Evolutionary conservation across 129 eudicot genomes (phyloP), one percentile per base, ranked within the genome.

Genomic region (Flaveria brownii): DNA sequence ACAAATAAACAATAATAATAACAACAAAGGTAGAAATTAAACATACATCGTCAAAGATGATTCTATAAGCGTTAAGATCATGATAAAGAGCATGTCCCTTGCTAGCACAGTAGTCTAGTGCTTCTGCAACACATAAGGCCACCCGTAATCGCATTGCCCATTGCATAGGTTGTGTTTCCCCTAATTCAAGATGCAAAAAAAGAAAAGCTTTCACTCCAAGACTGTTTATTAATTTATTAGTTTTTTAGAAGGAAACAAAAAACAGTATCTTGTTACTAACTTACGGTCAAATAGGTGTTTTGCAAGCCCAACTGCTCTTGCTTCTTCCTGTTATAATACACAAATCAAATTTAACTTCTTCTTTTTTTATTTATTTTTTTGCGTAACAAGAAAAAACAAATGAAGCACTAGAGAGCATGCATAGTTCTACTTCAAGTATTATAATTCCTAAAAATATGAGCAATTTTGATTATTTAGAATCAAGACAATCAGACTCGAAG

Each of bases 131-230:
- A 85, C 85, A 89, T 57, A 89, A 72, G 18, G 97, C 96, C 73
- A 92, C 97, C 90, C 97, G 84, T 84, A 92, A 81, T 43, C 97
- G 86, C 97, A 92, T 92, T 22, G 96, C 90, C 97, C 97, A 92
- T 85, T 89, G 86, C 97, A 92, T 85, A 18, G 97, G 97, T 51
- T 92, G 97, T 49, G 91, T 52, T 73, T 92, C 97, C 96, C 97
- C 97, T 92, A 52, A 55, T 20, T 57, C 78, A 82, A 61, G 50
- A 81, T 59, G 65, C 73, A 80, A 84, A n/a, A 65, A 42, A 75
- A 73, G 55, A 47, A 17, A 73, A 68, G 69, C 65, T 18, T 49
- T 12, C 18, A 45, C 39, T 20, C 30, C 2, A 41, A 61, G 15
- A 69, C n/a, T 67, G 23, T 16, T 22, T 2, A 15, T 18, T 50